These are phyloP conservation scores for Crucihimalaya himalaica DNA, from an alignment of 345 rosid species.

Conservation along the genomic window DNA sequence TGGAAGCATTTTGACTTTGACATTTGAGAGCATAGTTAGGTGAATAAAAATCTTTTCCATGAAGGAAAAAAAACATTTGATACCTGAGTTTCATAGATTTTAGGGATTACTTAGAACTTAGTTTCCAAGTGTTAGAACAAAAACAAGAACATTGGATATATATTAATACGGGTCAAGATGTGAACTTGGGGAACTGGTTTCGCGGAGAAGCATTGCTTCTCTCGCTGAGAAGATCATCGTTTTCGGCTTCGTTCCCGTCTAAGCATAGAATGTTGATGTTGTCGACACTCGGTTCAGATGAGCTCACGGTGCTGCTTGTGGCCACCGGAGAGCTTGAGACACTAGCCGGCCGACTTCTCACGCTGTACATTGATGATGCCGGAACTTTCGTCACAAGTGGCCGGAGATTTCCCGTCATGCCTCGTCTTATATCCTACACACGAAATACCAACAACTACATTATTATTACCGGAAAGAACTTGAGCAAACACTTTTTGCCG, in stretches of 20 bases:
- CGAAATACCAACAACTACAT: neutral
- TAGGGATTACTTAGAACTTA: slow-evolving; percentile 5
- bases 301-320: slow-evolving; percentile 74
- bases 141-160: slow-evolving; percentile 1
- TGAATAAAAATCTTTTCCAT: slow-evolving; percentile 4
- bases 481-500: neutral
- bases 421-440: slow-evolving; percentile 77
- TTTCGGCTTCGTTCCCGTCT: slow-evolving; percentile 61
- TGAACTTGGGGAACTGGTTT: slow-evolving; percentile 42
- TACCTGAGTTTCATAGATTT: slow-evolving; percentile 12
- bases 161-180: slow-evolving; percentile 24
- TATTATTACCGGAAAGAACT: neutral
- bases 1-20: slow-evolving; percentile 32
- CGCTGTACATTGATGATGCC: slow-evolving; percentile 78
- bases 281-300: slow-evolving; percentile 73
- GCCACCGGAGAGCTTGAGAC: slow-evolving; percentile 73
- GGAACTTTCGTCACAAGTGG: slow-evolving; percentile 72
- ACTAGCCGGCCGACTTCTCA: slow-evolving; percentile 59
- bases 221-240: slow-evolving; percentile 54
- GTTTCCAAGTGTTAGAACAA: slow-evolving; percentile 16
- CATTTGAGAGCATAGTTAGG: slow-evolving; percentile 18
- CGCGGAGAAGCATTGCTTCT: slow-evolving; percentile 51
- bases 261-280: slow-evolving; percentile 50
- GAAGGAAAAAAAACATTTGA: slow-evolving; percentile 4
- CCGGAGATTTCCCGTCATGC: slow-evolving; percentile 62